Conservation (phyloP, 139 green algal species). For the Spirogloea muscicola region DNA sequence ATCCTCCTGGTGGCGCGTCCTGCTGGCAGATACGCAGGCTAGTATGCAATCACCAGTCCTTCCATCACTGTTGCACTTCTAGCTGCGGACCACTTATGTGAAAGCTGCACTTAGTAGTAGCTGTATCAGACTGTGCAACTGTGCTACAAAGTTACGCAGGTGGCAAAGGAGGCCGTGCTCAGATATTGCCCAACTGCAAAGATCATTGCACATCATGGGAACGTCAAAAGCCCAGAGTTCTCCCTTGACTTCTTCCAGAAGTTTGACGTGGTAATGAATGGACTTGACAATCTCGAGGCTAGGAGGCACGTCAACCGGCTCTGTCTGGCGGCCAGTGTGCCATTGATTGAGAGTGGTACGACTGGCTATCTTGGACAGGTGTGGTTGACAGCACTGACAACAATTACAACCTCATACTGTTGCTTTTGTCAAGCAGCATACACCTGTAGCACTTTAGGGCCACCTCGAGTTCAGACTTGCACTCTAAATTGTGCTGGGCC, state of each 20-base stretch:
- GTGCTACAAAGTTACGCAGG: no score
- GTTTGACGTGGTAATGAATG: conserved; percentile 95
- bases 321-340: conserved; percentile 77
- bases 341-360: conserved; percentile 92
- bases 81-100: no score
- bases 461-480: background rate
- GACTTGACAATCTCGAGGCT: conserved; percentile 95
- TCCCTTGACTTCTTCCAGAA: conserved; percentile 79
- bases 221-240: conserved; percentile 75
- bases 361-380: conserved; percentile 65
- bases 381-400: background rate
- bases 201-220: conserved; percentile 76
- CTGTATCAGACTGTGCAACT: no score
- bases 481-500: background rate
- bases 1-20: no score
- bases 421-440: background rate
- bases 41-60: no score
- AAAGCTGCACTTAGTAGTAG: no score
- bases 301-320: conserved; percentile 86
- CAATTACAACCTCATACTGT: background rate
- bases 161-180: conserved; percentile 75
- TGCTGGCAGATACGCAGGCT: no score
- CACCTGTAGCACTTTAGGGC: background rate
- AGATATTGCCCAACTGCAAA: conserved; percentile 55
- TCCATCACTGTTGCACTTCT: no score